A percentile compares a stretch with the other conserved stretches of the same genome.
Conservation (phyloP, 805 yeast genomes). For the Barnettozyma wickerhamii region DNA sequence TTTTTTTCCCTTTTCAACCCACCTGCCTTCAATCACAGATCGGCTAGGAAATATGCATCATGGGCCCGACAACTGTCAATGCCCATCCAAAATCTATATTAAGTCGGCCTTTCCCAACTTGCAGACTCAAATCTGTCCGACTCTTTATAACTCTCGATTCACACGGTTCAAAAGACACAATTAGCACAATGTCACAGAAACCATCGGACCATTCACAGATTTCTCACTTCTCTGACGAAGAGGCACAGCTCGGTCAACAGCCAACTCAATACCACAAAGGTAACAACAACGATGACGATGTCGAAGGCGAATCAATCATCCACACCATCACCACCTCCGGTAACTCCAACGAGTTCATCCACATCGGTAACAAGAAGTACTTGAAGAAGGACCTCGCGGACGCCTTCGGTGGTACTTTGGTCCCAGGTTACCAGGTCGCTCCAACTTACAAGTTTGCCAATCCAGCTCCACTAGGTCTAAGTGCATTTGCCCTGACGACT, state of each 20-base stretch:
- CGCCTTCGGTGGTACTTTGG: constrained; percentile 73
- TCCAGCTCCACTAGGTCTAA: constrained; percentile 62
- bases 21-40: background rate
- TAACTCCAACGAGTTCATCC: constrained; percentile 22
- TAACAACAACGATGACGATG: background rate
- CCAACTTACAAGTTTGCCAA: constrained; percentile 52
- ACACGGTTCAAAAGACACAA: too few relatives aligned
- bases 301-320: constrained; percentile 1
- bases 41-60: background rate
- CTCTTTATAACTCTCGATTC: too few relatives aligned
- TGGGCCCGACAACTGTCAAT: background rate
- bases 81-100: background rate
- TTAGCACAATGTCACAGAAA: background rate
- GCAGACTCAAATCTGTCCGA: too few relatives aligned
- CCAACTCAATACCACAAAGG: too few relatives aligned
- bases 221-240: constrained; percentile 16
- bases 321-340: constrained; percentile 24
- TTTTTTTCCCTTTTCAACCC: background rate
- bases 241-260: constrained; percentile 2
- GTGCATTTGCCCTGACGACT: constrained; percentile 59
- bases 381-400: constrained; percentile 43
- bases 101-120: background rate
- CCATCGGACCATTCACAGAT: constrained; percentile 11
- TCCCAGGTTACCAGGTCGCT: constrained; percentile 48
- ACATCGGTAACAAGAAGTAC: constrained; percentile 24